Percentiles rank a stretch among this genome's conserved stretches.
phyloP scores from a whole-genome alignment of 371 early-diverging fungal species.

The Mortierella sp. region DNA sequence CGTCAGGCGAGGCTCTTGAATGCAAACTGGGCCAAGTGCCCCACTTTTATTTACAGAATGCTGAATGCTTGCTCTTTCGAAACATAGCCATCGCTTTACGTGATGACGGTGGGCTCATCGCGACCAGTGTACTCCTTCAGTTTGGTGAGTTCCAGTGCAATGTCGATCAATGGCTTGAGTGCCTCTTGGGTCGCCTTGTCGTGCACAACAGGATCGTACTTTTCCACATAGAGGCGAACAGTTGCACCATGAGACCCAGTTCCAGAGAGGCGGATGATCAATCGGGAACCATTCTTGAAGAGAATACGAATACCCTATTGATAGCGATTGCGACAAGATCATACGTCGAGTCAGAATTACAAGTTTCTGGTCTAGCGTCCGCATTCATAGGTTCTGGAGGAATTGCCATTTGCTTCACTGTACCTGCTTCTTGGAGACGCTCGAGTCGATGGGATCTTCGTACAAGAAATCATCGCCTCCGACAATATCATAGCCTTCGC shows the following conservation, averaged over 20 bases:
- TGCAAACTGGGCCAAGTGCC: no score
- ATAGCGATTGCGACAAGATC: not conserved
- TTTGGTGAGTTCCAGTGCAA: constrained; percentile 82
- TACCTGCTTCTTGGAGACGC: constrained; percentile 86
- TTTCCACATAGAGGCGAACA: constrained; percentile 95
- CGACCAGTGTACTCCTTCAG: constrained; percentile 89
- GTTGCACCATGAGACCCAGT: constrained; percentile 98
- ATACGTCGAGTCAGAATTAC: no score
- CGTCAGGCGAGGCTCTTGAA: no score
- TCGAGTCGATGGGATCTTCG: constrained; percentile 92
- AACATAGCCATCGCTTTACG: constrained; percentile 57
- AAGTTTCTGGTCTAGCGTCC: no score
- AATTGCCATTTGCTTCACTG: not conserved
- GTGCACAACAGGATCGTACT: constrained; percentile 81
- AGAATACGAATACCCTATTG: constrained; percentile 86
- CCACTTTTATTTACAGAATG: constrained; percentile 2
- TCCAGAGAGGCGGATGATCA: constrained; percentile 93
- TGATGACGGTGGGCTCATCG: constrained; percentile 93
- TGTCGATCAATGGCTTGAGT: constrained; percentile 88
- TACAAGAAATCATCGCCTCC: constrained; percentile 92
- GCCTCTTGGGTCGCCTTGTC: constrained; percentile 81
- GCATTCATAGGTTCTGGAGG: not conserved
- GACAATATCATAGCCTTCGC: constrained; percentile 71
- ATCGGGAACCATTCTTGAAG: constrained; percentile 90
- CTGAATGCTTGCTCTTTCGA: not conserved